A percentile compares a stretch with the other conserved stretches of the same genome.
phyloP scores from a whole-genome alignment of 2,329 filamentous ascomycete genomes.

The Diaporthe sp. region DNA sequence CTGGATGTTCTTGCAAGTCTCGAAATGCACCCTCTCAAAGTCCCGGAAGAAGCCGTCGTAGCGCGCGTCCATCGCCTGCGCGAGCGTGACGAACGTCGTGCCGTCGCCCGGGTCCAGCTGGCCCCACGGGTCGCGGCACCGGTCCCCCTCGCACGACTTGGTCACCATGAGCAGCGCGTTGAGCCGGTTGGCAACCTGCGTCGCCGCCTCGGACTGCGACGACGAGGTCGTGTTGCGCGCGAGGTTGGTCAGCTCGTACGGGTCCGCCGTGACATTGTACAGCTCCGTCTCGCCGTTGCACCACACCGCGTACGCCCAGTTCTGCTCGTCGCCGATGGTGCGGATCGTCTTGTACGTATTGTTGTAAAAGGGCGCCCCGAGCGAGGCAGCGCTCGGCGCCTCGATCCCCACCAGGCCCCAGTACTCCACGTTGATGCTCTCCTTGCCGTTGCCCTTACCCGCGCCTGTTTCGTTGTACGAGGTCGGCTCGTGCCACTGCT shows the following conservation, averaged over 20 bases:
- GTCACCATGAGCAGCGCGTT: slow-evolving; percentile 69
- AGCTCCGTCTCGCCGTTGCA: slow-evolving; percentile 46
- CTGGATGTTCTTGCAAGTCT: slow-evolving; percentile 37
- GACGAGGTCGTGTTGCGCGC: slow-evolving; percentile 13
- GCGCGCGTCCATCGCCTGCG: slow-evolving; percentile 37
- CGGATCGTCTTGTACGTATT: slow-evolving; percentile 45
- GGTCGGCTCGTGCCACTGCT: slow-evolving; percentile 41
- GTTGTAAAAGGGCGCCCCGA: slow-evolving; percentile 44
- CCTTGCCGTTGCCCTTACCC: slow-evolving; percentile 35
- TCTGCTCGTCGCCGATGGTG: slow-evolving; percentile 38
- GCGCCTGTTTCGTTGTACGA: slow-evolving; percentile 22
- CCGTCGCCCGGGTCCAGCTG: slow-evolving; percentile 60
- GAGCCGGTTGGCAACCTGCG: slow-evolving; percentile 59
- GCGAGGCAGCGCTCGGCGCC: slow-evolving; percentile 44
- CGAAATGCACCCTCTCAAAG: slow-evolving; percentile 37
- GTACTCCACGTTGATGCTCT: slow-evolving; percentile 43
- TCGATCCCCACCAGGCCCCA: slow-evolving; percentile 42
- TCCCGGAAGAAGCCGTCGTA: slow-evolving; percentile 37
- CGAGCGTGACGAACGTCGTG: slow-evolving; percentile 34
- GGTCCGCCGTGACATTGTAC: slow-evolving; percentile 44
- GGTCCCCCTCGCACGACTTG: slow-evolving; percentile 67
- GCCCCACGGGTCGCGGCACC: slow-evolving; percentile 67
- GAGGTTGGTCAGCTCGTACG: slow-evolving; percentile 42
- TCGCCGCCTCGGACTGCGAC: slow-evolving; percentile 46
- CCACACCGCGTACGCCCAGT: slow-evolving; percentile 43